Base-by-base conservation (phyloP, 805 yeast species). In the Starmerella davenportii region DNA sequence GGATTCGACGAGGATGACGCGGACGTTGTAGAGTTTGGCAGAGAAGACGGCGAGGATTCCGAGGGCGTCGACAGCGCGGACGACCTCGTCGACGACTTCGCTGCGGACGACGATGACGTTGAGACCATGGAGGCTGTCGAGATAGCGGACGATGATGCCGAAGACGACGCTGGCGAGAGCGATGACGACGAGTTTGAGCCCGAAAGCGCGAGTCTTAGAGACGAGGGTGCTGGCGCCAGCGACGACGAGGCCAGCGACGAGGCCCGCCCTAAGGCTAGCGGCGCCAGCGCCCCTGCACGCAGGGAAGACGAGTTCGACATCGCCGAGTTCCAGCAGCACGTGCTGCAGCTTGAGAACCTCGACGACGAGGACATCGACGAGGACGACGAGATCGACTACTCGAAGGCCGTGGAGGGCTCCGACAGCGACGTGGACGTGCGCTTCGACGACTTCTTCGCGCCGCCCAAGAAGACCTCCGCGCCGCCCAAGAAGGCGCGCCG, bases 251-350 rank as follows among this genome's bases (percentile, higher is more conserved):
- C 29, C 14, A 19, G 23, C 3, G 18, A 8, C 13, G 39, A 38
- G 14, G 43, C 34, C 16, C 30, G 30, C 23, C 39, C 30, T 13
- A 38, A 33, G 4, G 31, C 19, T 4, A 43, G 2, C 45, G 41
- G 23, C 21, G 17, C 39, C n/a, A 42, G 37, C 1, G n/a, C n/a
- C n/a, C n/a, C n/a, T n/a, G n/a, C n/a, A n/a, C n/a, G n/a, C n/a
- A 50, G 44, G 15, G 49, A 42, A 13, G 80, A 74, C 5, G 76
- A 84, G 48, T 87, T 87, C 53, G 74, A 80, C 43, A 71, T 87
- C 31, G 93, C 82, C 47, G 79, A 78, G 38, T 87, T 79, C 62
- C 80, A 78, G 58, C 70, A 68, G 51, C 82, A 75, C 54, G 72
- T 74, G n/a, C 52, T 79, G 31, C 78, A 69, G 3, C 66, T 72